Evolutionary conservation across 768 basidiomycete species (phyloP), one percentile per base, ranked within the genome.

Genomic region (Grammothele lineata): DNA sequence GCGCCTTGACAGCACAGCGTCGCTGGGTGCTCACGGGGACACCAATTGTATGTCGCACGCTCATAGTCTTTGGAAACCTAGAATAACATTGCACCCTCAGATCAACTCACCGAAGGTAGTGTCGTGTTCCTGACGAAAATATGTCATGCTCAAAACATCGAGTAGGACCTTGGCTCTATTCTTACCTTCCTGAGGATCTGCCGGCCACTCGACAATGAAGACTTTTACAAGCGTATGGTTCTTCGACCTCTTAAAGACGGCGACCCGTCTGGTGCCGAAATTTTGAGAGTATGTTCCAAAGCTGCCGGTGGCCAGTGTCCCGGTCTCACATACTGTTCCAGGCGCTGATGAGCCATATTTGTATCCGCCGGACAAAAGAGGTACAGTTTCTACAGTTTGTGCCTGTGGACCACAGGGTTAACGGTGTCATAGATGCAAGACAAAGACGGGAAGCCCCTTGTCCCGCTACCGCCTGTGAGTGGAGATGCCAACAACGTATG

Each of bases 121-220:
- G 12, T 30, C 30, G 59, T 48, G 8, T 5, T 24, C 3, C 14
- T 2, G 24, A n/a, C n/a, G n/a, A n/a, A n/a, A n/a, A n/a, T 8
- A 8, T 32, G 19, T 24, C 24, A 7, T n/a, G 24, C 2, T 34
- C 3, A 3, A 9, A 40, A 22, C 11, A 43, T 22, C 5, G 5
- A 36, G n/a, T 52, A 91, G 84, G 92, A 95, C 66, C 78, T 96
- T 17, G 91, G 93, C 3, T 88, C 92, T 9, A 70, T 94, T 40
- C 68, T 96, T 19, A 83, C 80, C 2, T 96, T 96, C 68, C 74
- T 95, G 27, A 76, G 71, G 60, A 81, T 95, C n/a, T 96, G 93
- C 60, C 75, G 69, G 30, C 93, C 93, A 0, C 67, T 96, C 5
- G 88, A 94, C 61, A 76, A 89, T 9, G 82, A 85, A 42, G 85